Conservation (phyloP, 495 filamentous ascomycete species). For the Xylaria curta region DNA sequence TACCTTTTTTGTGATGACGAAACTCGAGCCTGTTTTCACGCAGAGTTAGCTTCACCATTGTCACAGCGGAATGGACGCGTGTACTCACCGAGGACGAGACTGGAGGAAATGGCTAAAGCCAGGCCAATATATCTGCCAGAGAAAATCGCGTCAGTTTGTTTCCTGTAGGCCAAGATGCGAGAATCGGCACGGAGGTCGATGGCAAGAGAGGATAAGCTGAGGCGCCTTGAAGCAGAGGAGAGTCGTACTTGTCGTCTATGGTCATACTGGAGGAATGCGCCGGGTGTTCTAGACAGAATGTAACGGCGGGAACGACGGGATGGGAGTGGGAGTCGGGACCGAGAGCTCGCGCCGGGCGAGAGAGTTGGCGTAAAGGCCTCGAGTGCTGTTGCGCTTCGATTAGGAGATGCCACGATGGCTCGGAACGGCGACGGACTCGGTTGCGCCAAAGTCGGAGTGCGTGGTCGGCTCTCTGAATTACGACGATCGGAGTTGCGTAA, state of each 20-base stretch:
- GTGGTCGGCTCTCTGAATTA: constrained; percentile 24
- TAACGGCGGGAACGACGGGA: constrained; percentile 31
- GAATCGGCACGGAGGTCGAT: not conserved
- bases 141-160: constrained; percentile 43
- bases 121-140: constrained; percentile 83
- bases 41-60: constrained; percentile 35
- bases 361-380: constrained; percentile 30
- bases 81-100: constrained; percentile 87
- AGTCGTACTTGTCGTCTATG: constrained; percentile 83
- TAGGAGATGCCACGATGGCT: constrained; percentile 40
- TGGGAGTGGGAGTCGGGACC: not conserved
- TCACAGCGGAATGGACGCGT: constrained; percentile 9
- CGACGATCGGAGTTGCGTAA: constrained; percentile 16
- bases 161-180: not conserved
- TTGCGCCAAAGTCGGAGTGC: constrained; percentile 35
- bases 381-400: constrained; percentile 37
- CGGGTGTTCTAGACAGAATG: constrained; percentile 27
- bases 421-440: constrained; percentile 29
- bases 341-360: constrained; percentile 51
- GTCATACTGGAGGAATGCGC: constrained; percentile 61
- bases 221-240: constrained; percentile 21
- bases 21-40: constrained; percentile 73
- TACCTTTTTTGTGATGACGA: constrained; percentile 94
- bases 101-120: constrained; percentile 85
- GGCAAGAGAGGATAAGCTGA: constrained; percentile 3